phyloP scores from a whole-genome alignment of 108 stramenopile species.

The Epipyxis sp. region DNA sequence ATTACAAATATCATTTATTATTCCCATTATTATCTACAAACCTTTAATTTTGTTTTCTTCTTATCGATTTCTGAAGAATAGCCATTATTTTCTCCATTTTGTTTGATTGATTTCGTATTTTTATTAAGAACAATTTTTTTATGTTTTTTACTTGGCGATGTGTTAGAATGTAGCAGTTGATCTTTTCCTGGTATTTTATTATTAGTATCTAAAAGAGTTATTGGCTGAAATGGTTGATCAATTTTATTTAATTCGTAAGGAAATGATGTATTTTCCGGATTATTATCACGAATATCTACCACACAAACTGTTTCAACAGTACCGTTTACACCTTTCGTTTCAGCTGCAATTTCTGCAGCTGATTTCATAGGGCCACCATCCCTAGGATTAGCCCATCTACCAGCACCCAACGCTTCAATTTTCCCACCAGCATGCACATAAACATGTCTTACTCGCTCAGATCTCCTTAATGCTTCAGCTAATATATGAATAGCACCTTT shows the following conservation, averaged over 20 bases:
- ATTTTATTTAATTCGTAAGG: neutral
- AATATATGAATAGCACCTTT: slow-evolving; percentile 61
- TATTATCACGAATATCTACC: slow-evolving; percentile 70
- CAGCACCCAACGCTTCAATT: slow-evolving; percentile 71
- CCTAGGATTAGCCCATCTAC: slow-evolving; percentile 16
- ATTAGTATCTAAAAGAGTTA: neutral
- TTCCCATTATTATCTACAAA: slow-evolving; percentile 64
- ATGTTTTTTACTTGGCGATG: neutral
- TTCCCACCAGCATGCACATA: slow-evolving; percentile 78
- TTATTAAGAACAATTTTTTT: neutral
- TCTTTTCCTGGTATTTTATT: neutral
- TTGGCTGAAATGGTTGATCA: neutral
- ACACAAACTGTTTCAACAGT: slow-evolving; percentile 68
- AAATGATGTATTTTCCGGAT: neutral
- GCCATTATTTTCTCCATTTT: neutral
- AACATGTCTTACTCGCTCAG: slow-evolving; percentile 66
- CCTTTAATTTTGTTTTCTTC: slow-evolving; percentile 59
- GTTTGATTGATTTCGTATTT: neutral
- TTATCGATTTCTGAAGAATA: slow-evolving; percentile 36
- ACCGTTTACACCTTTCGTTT: slow-evolving; percentile 31
- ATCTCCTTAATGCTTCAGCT: slow-evolving; percentile 70
- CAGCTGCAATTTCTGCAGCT: slow-evolving; percentile 15
- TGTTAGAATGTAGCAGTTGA: neutral
- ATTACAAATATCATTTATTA: too few species aligned
- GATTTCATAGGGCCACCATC: slow-evolving; percentile 28